A percentile compares a stretch with the other conserved stretches of the same genome.
phyloP scores from a whole-genome alignment of 2,329 filamentous ascomycete genomes.

The Juglanconis sp. region DNA sequence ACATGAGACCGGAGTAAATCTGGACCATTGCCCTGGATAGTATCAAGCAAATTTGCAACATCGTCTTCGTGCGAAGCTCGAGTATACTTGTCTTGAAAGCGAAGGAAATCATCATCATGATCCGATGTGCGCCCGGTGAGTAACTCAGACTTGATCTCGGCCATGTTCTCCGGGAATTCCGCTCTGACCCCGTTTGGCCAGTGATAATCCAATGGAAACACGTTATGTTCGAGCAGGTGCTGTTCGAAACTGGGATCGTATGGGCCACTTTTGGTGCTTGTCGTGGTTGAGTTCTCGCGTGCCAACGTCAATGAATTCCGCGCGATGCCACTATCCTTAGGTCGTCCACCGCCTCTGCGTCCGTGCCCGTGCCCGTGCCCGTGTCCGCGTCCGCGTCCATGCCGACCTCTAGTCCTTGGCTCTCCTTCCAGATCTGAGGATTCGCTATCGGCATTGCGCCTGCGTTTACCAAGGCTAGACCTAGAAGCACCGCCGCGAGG shows the following conservation, averaged over 20 bases:
- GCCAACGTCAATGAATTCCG: too few species aligned
- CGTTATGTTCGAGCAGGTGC: background rate
- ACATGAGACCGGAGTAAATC: too few species aligned
- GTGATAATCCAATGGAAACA: background rate
- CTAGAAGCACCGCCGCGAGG: background rate
- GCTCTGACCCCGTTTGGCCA: background rate
- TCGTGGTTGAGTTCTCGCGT: background rate
- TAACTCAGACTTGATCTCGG: background rate
- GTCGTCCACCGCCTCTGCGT: background rate
- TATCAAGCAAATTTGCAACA: background rate
- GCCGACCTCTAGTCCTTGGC: background rate
- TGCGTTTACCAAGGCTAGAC: background rate
- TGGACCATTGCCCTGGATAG: background rate
- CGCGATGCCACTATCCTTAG: background rate
- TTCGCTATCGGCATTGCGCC: background rate
- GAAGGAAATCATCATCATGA: background rate
- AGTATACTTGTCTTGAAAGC: too few species aligned
- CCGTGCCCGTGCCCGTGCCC: background rate
- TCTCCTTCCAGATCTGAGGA: background rate
- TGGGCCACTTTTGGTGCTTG: background rate
- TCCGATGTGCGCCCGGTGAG: background rate
- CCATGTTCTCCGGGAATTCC: background rate
- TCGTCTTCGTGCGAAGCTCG: background rate
- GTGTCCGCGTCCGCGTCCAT: background rate
- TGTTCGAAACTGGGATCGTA: background rate